These are phyloP conservation scores for Colletotrichum sp. DNA, from an alignment of 2,329 filamentous ascomycete genomes.

Conservation along the genomic window DNA sequence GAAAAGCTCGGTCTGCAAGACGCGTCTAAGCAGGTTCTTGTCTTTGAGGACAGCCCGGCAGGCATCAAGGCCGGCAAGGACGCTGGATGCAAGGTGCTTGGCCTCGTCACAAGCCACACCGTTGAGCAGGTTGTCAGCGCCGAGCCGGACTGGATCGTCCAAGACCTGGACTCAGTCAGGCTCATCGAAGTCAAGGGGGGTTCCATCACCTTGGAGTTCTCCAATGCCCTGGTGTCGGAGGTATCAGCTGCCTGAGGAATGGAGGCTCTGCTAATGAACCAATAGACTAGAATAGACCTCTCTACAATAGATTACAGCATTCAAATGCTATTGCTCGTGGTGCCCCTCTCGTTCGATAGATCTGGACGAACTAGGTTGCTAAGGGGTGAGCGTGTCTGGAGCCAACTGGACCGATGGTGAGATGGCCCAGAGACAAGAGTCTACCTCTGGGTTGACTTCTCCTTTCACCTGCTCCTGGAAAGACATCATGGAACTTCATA, in stretches of 20 bases:
- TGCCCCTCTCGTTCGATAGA: neutral
- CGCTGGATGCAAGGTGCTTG: constrained; percentile 84
- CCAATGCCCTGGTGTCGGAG: constrained; percentile 54
- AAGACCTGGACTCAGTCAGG: constrained; percentile 76
- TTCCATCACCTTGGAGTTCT: constrained; percentile 71
- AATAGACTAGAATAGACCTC: constrained; percentile 15
- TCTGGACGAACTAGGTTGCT: neutral
- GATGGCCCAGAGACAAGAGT: neutral
- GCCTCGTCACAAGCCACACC: constrained; percentile 83
- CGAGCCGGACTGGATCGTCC: constrained; percentile 87
- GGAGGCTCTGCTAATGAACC: constrained; percentile 17
- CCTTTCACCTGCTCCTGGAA: neutral
- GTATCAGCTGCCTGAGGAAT: constrained; percentile 9
- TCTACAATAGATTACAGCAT: neutral
- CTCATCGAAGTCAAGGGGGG: constrained; percentile 63
- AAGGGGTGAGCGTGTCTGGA: neutral
- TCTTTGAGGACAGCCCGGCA: constrained; percentile 88
- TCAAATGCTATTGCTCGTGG: neutral
- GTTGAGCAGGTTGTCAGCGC: constrained; percentile 73
- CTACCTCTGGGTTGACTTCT: neutral
- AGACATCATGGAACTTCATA: neutral
- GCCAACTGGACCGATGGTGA: neutral
- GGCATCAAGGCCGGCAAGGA: constrained; percentile 84
- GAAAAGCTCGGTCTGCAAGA: constrained; percentile 61
- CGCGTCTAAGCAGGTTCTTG: constrained; percentile 62